Evolutionary conservation across 2,329 filamentous ascomycete genomes (phyloP).

Genomic region (Kalaharituber pfeilii): DNA sequence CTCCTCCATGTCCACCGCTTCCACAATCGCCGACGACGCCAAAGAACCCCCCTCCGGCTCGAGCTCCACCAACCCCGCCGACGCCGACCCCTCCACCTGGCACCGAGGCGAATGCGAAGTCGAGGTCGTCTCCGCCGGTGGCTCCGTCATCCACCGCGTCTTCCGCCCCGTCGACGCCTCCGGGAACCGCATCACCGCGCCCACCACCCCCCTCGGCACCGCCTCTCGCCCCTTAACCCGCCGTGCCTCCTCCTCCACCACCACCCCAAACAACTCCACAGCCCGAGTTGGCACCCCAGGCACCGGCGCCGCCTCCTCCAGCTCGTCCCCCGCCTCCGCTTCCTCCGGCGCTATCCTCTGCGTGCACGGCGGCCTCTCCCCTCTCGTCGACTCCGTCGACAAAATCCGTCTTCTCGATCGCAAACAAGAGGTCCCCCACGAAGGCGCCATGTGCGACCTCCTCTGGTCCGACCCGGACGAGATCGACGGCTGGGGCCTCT

Average conservation of each 20-base stretch:
- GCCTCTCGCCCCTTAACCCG: conserved; percentile 24
- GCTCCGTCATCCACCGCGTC: conserved; percentile 59
- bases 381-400: conserved; percentile 80
- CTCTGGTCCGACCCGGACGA: conserved; percentile 98
- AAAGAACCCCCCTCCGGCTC: conserved; percentile 14
- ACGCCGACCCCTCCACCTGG: conserved; percentile 10
- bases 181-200: conserved; percentile 17
- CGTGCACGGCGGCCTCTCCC: conserved; percentile 84
- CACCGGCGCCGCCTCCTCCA: conserved; percentile 52
- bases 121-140: conserved; percentile 74
- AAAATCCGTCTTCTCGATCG: conserved; percentile 89
- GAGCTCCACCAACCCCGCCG: not conserved
- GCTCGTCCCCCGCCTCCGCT: not conserved
- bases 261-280: not conserved
- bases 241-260: conserved; percentile 33
- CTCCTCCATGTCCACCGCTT: conserved; percentile 32
- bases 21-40: conserved; percentile 33
- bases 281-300: conserved; percentile 40
- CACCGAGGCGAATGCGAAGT: conserved; percentile 62
- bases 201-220: conserved; percentile 27
- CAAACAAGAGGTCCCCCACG: conserved; percentile 95
- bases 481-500: conserved; percentile 91
- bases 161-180: conserved; percentile 29
- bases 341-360: conserved; percentile 72
- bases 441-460: conserved; percentile 96